Evolutionary conservation across 257 asterid species (phyloP).

Genomic region (Solanum sitiens): DNA sequence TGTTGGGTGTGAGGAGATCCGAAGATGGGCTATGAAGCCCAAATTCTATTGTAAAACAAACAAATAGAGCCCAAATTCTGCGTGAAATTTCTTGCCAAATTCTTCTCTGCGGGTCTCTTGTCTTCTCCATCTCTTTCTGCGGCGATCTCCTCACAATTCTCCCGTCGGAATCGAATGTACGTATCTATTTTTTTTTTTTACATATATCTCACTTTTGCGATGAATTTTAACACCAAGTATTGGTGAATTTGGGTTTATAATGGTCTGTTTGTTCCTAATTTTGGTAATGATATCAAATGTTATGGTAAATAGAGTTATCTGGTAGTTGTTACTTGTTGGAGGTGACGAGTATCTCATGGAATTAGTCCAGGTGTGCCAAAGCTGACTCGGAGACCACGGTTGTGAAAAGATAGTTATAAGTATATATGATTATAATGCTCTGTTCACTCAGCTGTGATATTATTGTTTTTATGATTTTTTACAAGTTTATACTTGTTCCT

Average conservation of each 20-base stretch:
- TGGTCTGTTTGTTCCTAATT: background rate
- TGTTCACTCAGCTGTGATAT: background rate
- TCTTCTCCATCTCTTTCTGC: background rate
- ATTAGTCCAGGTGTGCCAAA: background rate
- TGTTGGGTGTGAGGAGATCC: background rate
- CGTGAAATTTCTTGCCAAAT: background rate
- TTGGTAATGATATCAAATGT: background rate
- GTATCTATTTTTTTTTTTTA: background rate
- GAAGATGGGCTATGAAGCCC: background rate
- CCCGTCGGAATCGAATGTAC: background rate
- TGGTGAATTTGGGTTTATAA: background rate
- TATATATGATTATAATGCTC: background rate
- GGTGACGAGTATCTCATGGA: background rate
- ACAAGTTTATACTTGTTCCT: background rate
- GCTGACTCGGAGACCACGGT: too few species aligned
- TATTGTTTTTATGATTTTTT: background rate
- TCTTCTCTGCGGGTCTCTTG: background rate
- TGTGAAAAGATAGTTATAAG: background rate
- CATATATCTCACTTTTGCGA: background rate
- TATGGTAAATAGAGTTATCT: background rate
- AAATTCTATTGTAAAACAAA: background rate
- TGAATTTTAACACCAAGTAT: background rate
- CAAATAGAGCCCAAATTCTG: background rate
- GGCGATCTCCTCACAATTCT: background rate
- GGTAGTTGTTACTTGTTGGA: background rate